Evolutionary conservation across 441 rosid species (phyloP).

Genomic region (Croton setiger): DNA sequence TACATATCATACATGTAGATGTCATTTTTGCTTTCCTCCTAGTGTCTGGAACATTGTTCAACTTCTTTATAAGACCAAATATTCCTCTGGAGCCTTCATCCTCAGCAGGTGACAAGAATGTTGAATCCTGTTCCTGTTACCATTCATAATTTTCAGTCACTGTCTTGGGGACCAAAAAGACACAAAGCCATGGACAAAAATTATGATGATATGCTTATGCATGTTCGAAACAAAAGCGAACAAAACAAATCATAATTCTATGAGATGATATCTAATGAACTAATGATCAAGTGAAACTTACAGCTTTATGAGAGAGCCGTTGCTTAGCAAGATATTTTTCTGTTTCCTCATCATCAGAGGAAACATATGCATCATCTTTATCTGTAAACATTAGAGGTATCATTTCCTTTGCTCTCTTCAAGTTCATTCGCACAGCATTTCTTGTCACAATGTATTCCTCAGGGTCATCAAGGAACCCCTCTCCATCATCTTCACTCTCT

Average conservation of each 20-base stretch:
- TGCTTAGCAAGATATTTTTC: conserved; percentile 49
- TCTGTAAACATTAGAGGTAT: conserved; percentile 84
- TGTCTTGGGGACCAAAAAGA: background rate
- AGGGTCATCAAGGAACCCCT: conserved; percentile 38
- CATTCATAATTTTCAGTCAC: conserved; percentile 23
- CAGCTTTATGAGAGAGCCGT: conserved; percentile 52
- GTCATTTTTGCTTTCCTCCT: conserved; percentile 58
- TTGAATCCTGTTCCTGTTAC: conserved; percentile 53
- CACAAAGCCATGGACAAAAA: conserved; percentile 2
- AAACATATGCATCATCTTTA: conserved; percentile 63
- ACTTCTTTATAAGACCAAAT: conserved; percentile 71
- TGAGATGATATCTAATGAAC: background rate
- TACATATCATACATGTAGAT: conserved; percentile 50
- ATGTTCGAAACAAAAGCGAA: background rate
- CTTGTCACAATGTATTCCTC: conserved; percentile 44
- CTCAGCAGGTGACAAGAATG: conserved; percentile 49
- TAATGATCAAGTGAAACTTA: conserved; percentile 35
- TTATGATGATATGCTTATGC: background rate
- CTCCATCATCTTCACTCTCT: conserved; percentile 34
- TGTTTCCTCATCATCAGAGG: conserved; percentile 90
- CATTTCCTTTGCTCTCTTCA: conserved; percentile 83
- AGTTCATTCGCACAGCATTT: conserved; percentile 49
- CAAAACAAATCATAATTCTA: conserved; percentile 1
- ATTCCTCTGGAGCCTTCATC: conserved; percentile 58
- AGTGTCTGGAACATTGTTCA: conserved; percentile 53